Conservation (phyloP, 1,139 yeast species). For the Debaryomyces psychrophilus region DNA sequence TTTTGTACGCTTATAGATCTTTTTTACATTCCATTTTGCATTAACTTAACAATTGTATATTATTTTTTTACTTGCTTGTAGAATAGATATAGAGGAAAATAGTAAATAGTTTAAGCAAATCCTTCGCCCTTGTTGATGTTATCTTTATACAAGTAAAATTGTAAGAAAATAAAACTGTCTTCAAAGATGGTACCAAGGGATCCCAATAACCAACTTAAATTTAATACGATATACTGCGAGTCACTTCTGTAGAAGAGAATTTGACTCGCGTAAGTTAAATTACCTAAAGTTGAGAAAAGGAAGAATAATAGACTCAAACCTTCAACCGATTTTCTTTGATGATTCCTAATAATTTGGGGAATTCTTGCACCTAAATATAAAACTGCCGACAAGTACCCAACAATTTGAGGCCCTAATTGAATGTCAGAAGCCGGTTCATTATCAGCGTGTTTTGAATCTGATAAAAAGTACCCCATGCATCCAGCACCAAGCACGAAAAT, state of each 20-base stretch:
- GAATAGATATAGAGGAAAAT: background rate
- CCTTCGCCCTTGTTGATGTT: slow-evolving; percentile 21
- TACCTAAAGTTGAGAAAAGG: slow-evolving; percentile 74
- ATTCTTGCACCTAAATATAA: slow-evolving; percentile 76
- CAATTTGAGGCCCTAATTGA: slow-evolving; percentile 62
- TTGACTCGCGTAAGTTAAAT: slow-evolving; percentile 76
- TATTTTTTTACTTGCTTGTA: background rate
- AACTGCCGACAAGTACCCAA: slow-evolving; percentile 72
- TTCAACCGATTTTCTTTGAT: slow-evolving; percentile 66
- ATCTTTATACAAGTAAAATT: slow-evolving; percentile 61
- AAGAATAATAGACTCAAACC: slow-evolving; percentile 78
- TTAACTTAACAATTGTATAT: slow-evolving; percentile 7
- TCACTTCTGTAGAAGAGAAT: slow-evolving; percentile 69
- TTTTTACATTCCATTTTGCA: slow-evolving; percentile 6
- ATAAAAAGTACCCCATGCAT: slow-evolving; percentile 57
- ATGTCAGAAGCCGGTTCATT: slow-evolving; percentile 25
- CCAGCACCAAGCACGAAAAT: slow-evolving; percentile 73
- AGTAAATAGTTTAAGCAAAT: background rate
- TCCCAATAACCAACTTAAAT: slow-evolving; percentile 75
- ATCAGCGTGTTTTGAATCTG: slow-evolving; percentile 32
- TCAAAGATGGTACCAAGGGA: slow-evolving; percentile 74
- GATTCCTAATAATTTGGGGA: slow-evolving; percentile 78
- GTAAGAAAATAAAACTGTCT: slow-evolving; percentile 63
- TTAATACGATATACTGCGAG: slow-evolving; percentile 58
- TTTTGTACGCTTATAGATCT: slow-evolving; percentile 5